phyloP scores from a whole-genome alignment of 129 eudicot species.

The Mikania micrantha region DNA sequence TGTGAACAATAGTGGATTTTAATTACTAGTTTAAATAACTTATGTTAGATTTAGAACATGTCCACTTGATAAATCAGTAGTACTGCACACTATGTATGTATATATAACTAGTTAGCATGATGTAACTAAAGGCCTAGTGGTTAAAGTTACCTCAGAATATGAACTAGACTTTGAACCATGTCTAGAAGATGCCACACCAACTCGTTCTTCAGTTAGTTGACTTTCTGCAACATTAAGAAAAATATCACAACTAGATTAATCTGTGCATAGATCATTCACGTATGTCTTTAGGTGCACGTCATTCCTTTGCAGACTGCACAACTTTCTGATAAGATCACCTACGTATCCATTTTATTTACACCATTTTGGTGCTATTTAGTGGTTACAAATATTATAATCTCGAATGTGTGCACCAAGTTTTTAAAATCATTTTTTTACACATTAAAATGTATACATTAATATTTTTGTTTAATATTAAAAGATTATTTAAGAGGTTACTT shows the following conservation, averaged over 20 bases:
- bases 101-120: neutral
- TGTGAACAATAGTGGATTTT: neutral
- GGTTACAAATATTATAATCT: neutral
- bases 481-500: neutral
- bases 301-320: neutral
- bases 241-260: slow-evolving; percentile 10
- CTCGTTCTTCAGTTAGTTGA: slow-evolving; percentile 38
- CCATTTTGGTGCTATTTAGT: neutral
- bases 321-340: neutral
- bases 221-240: slow-evolving; percentile 47
- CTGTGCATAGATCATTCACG: neutral
- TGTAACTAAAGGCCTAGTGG: neutral
- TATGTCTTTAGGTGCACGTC: neutral
- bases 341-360: neutral
- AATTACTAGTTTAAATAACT: neutral
- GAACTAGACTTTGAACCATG: slow-evolving; percentile 27
- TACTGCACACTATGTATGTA: neutral
- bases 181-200: slow-evolving; percentile 22
- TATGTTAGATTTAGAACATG: neutral
- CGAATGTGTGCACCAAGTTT: neutral
- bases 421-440: neutral
- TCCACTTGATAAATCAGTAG: neutral
- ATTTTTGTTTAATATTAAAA: no score
- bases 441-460: neutral
- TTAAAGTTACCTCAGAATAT: slow-evolving; percentile 35